Percentiles rank a stretch among this genome's conserved stretches.
These are phyloP conservation scores for Arthrinium puccinioides DNA, from an alignment of 2,329 filamentous ascomycete genomes.

Conservation along the genomic window DNA sequence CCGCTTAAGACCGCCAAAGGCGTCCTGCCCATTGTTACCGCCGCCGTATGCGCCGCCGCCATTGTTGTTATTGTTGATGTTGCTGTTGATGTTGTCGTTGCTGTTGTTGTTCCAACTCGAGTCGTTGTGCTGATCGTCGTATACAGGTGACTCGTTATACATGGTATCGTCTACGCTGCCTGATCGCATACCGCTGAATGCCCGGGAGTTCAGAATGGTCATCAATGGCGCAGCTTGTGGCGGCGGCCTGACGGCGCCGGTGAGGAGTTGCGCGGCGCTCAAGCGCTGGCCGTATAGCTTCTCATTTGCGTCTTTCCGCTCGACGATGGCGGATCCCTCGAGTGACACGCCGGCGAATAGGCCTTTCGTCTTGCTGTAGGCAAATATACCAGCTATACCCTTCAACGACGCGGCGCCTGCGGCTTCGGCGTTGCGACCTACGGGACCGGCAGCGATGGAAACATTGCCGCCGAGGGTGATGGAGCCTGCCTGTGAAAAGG, in stretches of 20 bases:
- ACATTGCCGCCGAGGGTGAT: slow-evolving; percentile 94
- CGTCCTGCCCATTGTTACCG: slow-evolving; percentile 35
- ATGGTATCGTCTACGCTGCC: slow-evolving; percentile 51
- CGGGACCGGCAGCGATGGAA: slow-evolving; percentile 85
- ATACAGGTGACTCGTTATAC: slow-evolving; percentile 92
- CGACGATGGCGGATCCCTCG: slow-evolving; percentile 87
- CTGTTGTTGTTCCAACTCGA: slow-evolving; percentile 79
- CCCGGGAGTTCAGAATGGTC: slow-evolving; percentile 74
- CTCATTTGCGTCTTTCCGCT: slow-evolving; percentile 93
- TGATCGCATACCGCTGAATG: slow-evolving; percentile 63
- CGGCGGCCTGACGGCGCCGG: slow-evolving; percentile 70
- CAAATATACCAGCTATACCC: slow-evolving; percentile 87
- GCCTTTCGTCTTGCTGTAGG: slow-evolving; percentile 96
- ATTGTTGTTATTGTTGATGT: slow-evolving; percentile 62
- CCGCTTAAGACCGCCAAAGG: slow-evolving; percentile 51
- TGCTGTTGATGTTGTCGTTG: slow-evolving; percentile 33
- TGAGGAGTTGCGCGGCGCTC: slow-evolving; percentile 75
- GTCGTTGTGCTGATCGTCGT: slow-evolving; percentile 76
- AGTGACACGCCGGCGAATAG: slow-evolving; percentile 92
- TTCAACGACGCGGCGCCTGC: slow-evolving; percentile 87
- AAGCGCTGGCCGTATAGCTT: slow-evolving; percentile 84
- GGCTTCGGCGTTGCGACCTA: slow-evolving; percentile 88
- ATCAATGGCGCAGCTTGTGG: slow-evolving; percentile 79
- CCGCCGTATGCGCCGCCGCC: neutral
- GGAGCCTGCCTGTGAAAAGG: slow-evolving; percentile 87